phyloP scores from a whole-genome alignment of 768 basidiomycete genomes.

The Naganishia kalamii region DNA sequence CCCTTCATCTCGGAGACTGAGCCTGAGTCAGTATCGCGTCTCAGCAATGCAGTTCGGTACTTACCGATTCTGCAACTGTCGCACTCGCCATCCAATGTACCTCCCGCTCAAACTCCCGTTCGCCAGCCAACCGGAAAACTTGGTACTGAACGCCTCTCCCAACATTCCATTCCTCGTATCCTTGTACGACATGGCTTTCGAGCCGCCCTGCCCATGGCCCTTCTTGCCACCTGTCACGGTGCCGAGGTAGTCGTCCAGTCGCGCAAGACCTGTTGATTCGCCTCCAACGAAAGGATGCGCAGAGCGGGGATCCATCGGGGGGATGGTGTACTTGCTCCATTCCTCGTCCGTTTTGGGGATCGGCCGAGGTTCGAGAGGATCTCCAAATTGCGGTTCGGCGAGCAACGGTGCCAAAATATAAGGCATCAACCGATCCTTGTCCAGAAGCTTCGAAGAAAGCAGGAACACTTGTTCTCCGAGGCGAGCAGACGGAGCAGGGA shows the following conservation, averaged over 20 bases:
- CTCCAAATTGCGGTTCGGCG: slow-evolving; percentile 34
- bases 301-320: slow-evolving; percentile 26
- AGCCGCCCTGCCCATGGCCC: slow-evolving; percentile 28
- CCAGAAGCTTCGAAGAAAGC: slow-evolving; percentile 17
- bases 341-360: slow-evolving; percentile 7
- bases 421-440: slow-evolving; percentile 11
- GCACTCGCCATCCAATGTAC: slow-evolving; percentile 39
- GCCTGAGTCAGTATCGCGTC: slow-evolving; percentile 26
- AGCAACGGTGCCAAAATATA: slow-evolving; percentile 33
- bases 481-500: slow-evolving; percentile 24
- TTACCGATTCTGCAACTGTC: slow-evolving; percentile 30
- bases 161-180: slow-evolving; percentile 48
- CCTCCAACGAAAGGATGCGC: slow-evolving; percentile 47
- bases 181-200: slow-evolving; percentile 46
- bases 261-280: slow-evolving; percentile 38
- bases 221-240: slow-evolving; percentile 19
- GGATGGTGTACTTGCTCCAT: slow-evolving; percentile 10
- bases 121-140: slow-evolving; percentile 48
- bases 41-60: background rate
- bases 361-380: slow-evolving; percentile 8
- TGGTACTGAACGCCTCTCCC: slow-evolving; percentile 49
- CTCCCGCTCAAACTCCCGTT: slow-evolving; percentile 43
- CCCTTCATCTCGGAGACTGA: slow-evolving; percentile 30
- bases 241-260: slow-evolving; percentile 46
- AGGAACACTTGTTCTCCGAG: slow-evolving; percentile 17